Evolutionary conservation across 805 yeast species (phyloP).

Genomic region (Spathaspora arborariae): DNA sequence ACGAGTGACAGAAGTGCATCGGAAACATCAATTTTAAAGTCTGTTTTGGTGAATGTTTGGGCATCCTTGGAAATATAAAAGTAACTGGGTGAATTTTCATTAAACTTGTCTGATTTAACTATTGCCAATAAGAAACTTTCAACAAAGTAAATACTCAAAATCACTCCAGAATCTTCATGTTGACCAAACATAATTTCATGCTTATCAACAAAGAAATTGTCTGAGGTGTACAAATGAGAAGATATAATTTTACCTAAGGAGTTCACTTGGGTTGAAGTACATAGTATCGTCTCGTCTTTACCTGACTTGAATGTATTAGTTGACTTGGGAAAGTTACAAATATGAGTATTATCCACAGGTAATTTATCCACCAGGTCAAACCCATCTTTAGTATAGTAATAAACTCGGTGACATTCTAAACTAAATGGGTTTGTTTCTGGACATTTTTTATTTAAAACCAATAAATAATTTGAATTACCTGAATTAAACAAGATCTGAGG

Average conservation of each 20-base stretch:
- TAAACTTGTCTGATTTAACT: conserved; percentile 42
- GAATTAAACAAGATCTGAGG: conserved; percentile 28
- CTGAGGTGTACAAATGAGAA: conserved; percentile 35
- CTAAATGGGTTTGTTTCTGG: conserved; percentile 13
- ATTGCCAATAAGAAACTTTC: conserved; percentile 39
- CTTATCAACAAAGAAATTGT: conserved; percentile 41
- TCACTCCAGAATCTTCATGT: conserved; percentile 15
- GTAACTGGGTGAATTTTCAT: conserved; percentile 28
- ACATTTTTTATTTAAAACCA: conserved; percentile 21
- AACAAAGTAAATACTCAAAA: conserved; percentile 33
- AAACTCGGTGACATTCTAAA: conserved; percentile 20
- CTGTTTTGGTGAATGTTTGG: conserved; percentile 32
- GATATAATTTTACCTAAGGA: conserved; percentile 37
- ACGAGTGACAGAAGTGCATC: conserved; percentile 35
- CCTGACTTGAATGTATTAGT: conserved; percentile 18
- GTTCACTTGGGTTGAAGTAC: conserved; percentile 29
- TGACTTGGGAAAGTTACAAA: conserved; percentile 32
- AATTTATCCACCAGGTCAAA: conserved; percentile 35
- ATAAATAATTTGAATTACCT: conserved; percentile 32
- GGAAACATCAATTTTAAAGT: conserved; percentile 32
- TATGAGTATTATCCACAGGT: conserved; percentile 19
- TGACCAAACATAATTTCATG: conserved; percentile 24
- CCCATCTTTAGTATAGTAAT: conserved; percentile 43
- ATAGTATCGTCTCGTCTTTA: conserved; percentile 27
- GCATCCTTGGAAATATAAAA: conserved; percentile 49